Base-by-base conservation (phyloP, 805 yeast species). In the Candida gorgasii region DNA sequence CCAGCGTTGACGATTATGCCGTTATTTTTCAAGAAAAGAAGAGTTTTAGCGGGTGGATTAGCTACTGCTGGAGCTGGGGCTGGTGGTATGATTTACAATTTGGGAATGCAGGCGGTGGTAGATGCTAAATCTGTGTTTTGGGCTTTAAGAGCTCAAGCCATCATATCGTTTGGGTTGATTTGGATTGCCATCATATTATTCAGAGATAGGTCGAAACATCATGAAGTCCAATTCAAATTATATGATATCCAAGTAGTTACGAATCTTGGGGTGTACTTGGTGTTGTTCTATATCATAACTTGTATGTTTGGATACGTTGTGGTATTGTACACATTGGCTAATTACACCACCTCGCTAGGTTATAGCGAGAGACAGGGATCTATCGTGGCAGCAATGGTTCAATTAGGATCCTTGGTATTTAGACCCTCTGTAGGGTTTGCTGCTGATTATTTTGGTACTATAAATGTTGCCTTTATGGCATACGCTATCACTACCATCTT, bases 11-110 rank as follows among this genome's bases (percentile, higher is more conserved):
- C 79, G 2, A 59, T 83, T 7, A 52, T 85, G 19, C 88, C 89
- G 0, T 85, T 79, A 42, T 84, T 86, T 84, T 85, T 85, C 55
- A 59, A 77, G 33, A 80, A 77, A 48, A 81, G 65, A 45, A 68
- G 90, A 49, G 82, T 81, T 22, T 52, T 72, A 9, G 80, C 79
- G 0, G 51, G 65, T 38, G 76, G 78, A 1, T 18, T 77, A 3
- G 62, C 70, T 3, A 65, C 76, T 1, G 67, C 76, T 5, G 82
- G 81, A 0, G 67, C 78, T 4, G 81, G 81, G 12, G 53, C 65
- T 13, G 82, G 82, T 13, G 82, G 82, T 17, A 59, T 77, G 5
- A 48, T 73, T 8, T 76, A 68, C 52, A 72, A 70, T 44, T 59
- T 75, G 46, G 79, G 73, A 4, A 63, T 77, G 70, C 73, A 75